Evolutionary conservation across 2,329 filamentous ascomycete species (phyloP).

Genomic region (Fusarium scirpi): DNA sequence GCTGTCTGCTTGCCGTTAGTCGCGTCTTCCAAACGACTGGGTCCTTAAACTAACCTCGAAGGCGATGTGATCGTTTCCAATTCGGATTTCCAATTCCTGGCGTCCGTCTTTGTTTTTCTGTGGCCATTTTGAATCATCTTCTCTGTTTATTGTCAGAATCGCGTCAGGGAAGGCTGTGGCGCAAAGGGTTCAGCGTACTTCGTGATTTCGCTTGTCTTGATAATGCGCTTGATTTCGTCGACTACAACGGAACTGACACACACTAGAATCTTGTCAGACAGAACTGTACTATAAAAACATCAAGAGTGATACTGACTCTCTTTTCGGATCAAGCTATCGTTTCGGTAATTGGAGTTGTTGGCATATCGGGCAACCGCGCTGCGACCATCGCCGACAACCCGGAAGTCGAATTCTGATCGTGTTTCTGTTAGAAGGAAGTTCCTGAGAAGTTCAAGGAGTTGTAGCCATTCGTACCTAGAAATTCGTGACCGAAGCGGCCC

Average conservation of each 20-base stretch:
- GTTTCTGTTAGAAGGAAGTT: slow-evolving; percentile 13
- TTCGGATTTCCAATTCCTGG: slow-evolving; percentile 93
- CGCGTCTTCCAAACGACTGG: neutral
- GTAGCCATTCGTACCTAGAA: slow-evolving; percentile 75
- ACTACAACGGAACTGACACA: slow-evolving; percentile 92
- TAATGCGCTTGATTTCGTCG: slow-evolving; percentile 95
- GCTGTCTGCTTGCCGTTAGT: slow-evolving; percentile 75
- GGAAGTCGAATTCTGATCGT: slow-evolving; percentile 89
- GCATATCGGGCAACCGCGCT: slow-evolving; percentile 96
- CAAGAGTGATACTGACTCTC: slow-evolving; percentile 78
- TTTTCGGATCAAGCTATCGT: slow-evolving; percentile 98
- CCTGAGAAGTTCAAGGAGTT: neutral
- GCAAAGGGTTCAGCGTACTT: slow-evolving; percentile 71
- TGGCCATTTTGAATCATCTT: slow-evolving; percentile 98
- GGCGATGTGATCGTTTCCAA: slow-evolving; percentile 96
- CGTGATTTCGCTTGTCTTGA: slow-evolving; percentile 96
- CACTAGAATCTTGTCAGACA: slow-evolving; percentile 70
- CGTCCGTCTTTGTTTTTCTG: slow-evolving; percentile 99
- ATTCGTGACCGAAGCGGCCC: slow-evolving; percentile 97
- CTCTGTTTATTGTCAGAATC: slow-evolving; percentile 64
- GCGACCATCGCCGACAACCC: slow-evolving; percentile 89
- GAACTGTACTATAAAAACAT: neutral
- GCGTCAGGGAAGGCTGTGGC: slow-evolving; percentile 1
- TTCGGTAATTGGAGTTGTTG: slow-evolving; percentile 99
- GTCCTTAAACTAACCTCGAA: slow-evolving; percentile 78